phyloP scores from a whole-genome alignment of 805 yeast genomes.

The Candida verbasci region DNA sequence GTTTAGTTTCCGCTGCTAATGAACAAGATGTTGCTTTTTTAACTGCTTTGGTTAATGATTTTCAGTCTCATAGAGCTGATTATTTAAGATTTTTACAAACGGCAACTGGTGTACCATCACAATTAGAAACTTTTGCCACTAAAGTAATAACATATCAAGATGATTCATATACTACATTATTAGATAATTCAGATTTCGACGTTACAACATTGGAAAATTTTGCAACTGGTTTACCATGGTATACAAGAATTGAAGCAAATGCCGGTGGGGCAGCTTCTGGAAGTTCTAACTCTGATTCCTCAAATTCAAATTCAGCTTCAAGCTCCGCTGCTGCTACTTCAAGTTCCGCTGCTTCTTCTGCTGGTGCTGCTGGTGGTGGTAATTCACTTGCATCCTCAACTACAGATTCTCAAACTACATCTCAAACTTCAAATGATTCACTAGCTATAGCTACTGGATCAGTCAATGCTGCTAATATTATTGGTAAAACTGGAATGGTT shows the following conservation, averaged over 20 bases:
- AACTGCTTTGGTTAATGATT: conserved; percentile 35
- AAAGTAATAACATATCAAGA: conserved; percentile 29
- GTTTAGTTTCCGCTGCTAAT: conserved; percentile 18
- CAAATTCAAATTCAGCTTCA: conserved; percentile 1
- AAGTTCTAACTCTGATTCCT: background rate
- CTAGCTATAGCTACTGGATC: conserved; percentile 3
- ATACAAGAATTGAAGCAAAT: conserved; percentile 17
- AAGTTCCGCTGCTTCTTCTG: background rate
- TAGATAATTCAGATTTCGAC: conserved; percentile 21
- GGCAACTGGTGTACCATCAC: conserved; percentile 23
- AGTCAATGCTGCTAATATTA: conserved; percentile 5
- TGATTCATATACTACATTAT: conserved; percentile 34
- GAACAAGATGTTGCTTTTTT: conserved; percentile 24
- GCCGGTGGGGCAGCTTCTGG: conserved; percentile 8
- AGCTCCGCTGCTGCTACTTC: background rate
- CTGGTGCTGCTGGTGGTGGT: conserved; percentile 3
- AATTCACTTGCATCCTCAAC: conserved; percentile 5
- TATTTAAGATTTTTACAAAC: conserved; percentile 25
- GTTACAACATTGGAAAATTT: conserved; percentile 21
- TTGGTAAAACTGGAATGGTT: background rate
- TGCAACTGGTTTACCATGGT: conserved; percentile 39
- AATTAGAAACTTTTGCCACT: conserved; percentile 24
- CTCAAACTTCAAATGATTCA: conserved; percentile 1
- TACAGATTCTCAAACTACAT: conserved; percentile 1
- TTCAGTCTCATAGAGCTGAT: conserved; percentile 17